Percentiles rank a stretch among this genome's conserved stretches.
phyloP scores from a whole-genome alignment of 2,329 filamentous ascomycete species.

The Fusarium oxysporum region DNA sequence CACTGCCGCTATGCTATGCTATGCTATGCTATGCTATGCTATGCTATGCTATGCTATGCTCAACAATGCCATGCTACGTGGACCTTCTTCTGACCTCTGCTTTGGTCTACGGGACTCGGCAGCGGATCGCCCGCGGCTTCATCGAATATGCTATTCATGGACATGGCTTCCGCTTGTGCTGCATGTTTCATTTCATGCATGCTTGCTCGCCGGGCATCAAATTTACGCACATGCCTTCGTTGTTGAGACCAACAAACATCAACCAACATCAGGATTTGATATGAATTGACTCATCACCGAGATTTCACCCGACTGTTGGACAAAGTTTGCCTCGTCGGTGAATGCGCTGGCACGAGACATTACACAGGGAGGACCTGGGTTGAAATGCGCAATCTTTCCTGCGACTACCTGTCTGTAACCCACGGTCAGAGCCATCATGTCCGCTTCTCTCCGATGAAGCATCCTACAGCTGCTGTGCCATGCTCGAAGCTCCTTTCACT shows the following conservation, averaged over 20 bases:
- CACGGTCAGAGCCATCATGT: neutral
- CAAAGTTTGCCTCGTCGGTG: neutral
- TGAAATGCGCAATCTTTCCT: constrained; percentile 30
- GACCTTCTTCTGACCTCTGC: constrained; percentile 23
- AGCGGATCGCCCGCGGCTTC: constrained; percentile 9
- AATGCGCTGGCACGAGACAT: constrained; percentile 20
- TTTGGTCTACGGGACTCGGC: neutral
- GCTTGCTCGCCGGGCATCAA: neutral
- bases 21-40: constrained; percentile 14
- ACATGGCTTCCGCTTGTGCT: constrained; percentile 4
- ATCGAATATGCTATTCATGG: constrained; percentile 26
- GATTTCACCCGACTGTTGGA: neutral
- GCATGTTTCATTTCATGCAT: constrained; percentile 33
- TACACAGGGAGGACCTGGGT: constrained; percentile 9
- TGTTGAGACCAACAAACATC: neutral
- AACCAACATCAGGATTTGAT: neutral
- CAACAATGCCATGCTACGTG: constrained; percentile 20
- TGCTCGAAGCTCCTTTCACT: neutral
- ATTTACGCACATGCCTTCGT: neutral
- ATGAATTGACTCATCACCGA: constrained; percentile 22
- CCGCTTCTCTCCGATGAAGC: constrained; percentile 11
- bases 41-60: constrained; percentile 5
- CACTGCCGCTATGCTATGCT: neutral
- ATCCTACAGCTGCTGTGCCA: constrained; percentile 14
- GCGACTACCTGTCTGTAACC: constrained; percentile 12